These are phyloP conservation scores for Starmerella scarabaei DNA, from an alignment of 805 yeast genomes.

Conservation along the genomic window DNA sequence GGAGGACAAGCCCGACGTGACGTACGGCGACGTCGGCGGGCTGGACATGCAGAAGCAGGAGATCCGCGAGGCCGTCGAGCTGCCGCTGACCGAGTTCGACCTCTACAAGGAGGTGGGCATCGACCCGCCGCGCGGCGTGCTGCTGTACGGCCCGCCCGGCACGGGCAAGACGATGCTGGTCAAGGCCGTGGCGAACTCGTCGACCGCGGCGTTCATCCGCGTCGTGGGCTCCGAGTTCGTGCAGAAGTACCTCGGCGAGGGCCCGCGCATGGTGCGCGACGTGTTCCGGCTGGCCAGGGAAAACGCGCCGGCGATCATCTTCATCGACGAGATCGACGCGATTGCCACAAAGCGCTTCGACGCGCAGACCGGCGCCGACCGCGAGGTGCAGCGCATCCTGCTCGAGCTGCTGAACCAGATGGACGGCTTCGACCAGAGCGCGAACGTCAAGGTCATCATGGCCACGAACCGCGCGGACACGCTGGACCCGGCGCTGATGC, in stretches of 20 bases:
- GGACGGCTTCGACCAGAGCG: slow-evolving; percentile 97
- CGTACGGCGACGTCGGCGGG: slow-evolving; percentile 98
- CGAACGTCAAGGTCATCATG: slow-evolving; percentile 96
- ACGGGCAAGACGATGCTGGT: slow-evolving; percentile 99
- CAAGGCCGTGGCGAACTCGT: slow-evolving; percentile 94
- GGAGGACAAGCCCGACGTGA: slow-evolving; percentile 87
- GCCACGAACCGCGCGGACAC: slow-evolving; percentile 99
- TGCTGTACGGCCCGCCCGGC: slow-evolving; percentile 98
- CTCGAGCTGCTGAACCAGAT: slow-evolving; percentile 92
- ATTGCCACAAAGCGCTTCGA: slow-evolving; percentile 98
- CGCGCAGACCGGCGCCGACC: slow-evolving; percentile 99
- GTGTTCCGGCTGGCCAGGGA: slow-evolving; percentile 95
- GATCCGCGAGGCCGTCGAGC: slow-evolving; percentile 94
- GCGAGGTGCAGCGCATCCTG: slow-evolving; percentile 96
- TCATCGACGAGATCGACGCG: slow-evolving; percentile 97
- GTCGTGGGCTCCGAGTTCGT: slow-evolving; percentile 98
- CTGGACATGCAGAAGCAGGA: slow-evolving; percentile 98
- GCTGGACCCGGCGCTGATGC: slow-evolving; percentile 90
- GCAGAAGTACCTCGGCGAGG: slow-evolving; percentile 96
- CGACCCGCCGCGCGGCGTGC: slow-evolving; percentile 97
- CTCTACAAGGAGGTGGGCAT: slow-evolving; percentile 94
- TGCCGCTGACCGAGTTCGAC: slow-evolving; percentile 92
- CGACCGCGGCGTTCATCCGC: slow-evolving; percentile 91
- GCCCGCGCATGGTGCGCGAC: slow-evolving; percentile 99
- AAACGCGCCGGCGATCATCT: slow-evolving; percentile 91